Conservation (phyloP, 257 asterid species). For the Paraleonurus japonicus region DNA sequence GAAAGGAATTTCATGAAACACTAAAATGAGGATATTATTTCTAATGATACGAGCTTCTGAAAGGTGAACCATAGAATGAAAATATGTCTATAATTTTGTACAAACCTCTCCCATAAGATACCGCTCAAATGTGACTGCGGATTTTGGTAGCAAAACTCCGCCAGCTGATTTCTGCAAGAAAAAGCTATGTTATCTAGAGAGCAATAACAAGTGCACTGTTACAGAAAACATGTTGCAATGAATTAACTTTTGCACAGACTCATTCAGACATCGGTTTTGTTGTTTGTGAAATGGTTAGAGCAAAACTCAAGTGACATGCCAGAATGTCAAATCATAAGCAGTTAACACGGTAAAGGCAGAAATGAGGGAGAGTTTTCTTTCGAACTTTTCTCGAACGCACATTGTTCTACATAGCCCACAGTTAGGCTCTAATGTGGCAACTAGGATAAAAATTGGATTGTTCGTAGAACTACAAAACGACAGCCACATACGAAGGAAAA, state of each 20-base stretch:
- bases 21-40: background rate
- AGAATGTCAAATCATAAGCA: background rate
- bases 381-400: no score
- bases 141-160: slow-evolving; percentile 86
- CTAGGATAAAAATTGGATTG: background rate
- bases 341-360: no score
- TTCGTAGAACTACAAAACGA: background rate
- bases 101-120: slow-evolving; percentile 91
- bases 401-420: background rate
- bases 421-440: background rate
- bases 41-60: background rate
- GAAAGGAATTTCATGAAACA: background rate
- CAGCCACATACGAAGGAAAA: background rate
- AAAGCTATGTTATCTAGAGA: slow-evolving; percentile 1
- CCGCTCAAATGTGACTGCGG: slow-evolving; percentile 86
- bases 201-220: background rate
- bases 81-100: background rate
- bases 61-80: background rate
- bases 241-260: background rate
- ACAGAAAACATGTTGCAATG: background rate
- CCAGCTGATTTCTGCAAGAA: slow-evolving; percentile 86
- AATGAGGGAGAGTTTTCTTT: no score
- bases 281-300: background rate
- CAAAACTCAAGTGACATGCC: background rate
- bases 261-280: background rate